phyloP scores from a whole-genome alignment of 2,329 filamentous ascomycete species.

The Venturia nashicola region DNA sequence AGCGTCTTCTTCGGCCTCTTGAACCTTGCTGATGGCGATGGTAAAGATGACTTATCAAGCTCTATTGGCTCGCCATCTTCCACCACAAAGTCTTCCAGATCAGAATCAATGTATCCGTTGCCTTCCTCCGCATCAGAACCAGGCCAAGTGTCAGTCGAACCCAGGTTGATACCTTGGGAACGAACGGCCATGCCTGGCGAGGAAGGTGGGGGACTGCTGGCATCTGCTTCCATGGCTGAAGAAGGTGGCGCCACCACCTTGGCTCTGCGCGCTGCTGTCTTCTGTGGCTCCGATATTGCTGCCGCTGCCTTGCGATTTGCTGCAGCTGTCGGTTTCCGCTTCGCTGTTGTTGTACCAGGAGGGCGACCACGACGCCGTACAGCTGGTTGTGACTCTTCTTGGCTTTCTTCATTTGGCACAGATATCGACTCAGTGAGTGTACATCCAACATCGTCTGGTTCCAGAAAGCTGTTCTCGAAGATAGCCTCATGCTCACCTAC shows the following conservation, averaged over 20 bases:
- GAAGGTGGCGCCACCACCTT: background rate
- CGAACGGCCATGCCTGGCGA: conserved; percentile 8
- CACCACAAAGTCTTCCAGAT: conserved; percentile 10
- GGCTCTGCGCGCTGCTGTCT: background rate
- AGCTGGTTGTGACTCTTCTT: background rate
- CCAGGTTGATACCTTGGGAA: conserved; percentile 8
- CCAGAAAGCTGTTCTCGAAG: conserved; percentile 3
- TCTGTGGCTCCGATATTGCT: background rate
- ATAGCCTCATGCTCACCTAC: background rate
- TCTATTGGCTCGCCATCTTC: conserved; percentile 9
- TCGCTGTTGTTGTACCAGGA: background rate
- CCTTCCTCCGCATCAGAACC: conserved; percentile 1
- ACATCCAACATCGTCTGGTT: conserved; percentile 8
- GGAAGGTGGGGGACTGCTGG: conserved; percentile 8
- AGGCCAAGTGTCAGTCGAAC: conserved; percentile 6
- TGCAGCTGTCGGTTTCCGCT: background rate
- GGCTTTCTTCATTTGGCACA: background rate
- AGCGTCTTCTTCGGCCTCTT: background rate
- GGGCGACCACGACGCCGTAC: conserved; percentile 4
- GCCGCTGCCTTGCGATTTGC: background rate
- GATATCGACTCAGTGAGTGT: background rate
- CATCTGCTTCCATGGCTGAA: conserved; percentile 10
- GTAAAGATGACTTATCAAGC: background rate
- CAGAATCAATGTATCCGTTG: conserved; percentile 8
- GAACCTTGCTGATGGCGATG: conserved; percentile 1